These are phyloP conservation scores for Vitis hybrid DNA, from an alignment of 177 flowering plant species.

Conservation along the genomic window DNA sequence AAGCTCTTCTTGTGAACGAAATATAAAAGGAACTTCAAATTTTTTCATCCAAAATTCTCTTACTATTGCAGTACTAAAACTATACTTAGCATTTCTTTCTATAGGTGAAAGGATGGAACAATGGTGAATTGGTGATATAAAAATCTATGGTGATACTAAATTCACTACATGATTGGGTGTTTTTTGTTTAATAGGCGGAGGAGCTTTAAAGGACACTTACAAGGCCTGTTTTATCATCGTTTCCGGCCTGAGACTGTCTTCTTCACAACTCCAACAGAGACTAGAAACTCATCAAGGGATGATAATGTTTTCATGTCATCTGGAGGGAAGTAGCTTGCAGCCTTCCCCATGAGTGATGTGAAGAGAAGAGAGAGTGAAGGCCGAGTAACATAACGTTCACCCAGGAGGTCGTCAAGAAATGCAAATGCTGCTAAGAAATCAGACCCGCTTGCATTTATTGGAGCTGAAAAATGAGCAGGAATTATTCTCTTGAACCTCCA, in stretches of 20 bases:
- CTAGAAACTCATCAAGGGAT: slow-evolving; percentile 88
- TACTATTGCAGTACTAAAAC: neutral
- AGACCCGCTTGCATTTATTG: slow-evolving; percentile 73
- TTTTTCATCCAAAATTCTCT: neutral
- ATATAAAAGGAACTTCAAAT: neutral
- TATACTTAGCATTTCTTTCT: neutral
- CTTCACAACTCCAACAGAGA: slow-evolving; percentile 89
- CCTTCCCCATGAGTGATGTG: slow-evolving; percentile 78
- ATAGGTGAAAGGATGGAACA: slow-evolving; percentile 1
- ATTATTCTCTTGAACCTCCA: slow-evolving; percentile 92
- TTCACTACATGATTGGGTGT: no score
- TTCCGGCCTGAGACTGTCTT: slow-evolving; percentile 90
- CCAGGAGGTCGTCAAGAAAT: slow-evolving; percentile 88
- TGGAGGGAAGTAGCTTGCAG: slow-evolving; percentile 94
- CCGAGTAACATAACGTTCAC: slow-evolving; percentile 64
- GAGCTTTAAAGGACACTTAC: no score
- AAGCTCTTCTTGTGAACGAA: neutral
- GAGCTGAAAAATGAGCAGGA: slow-evolving; percentile 95
- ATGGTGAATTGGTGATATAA: neutral
- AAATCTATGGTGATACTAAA: no score
- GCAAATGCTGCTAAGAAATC: slow-evolving; percentile 88
- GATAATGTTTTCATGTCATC: slow-evolving; percentile 97
- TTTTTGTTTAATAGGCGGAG: no score
- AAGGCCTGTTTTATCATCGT: slow-evolving; percentile 12
- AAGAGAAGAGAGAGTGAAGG: slow-evolving; percentile 78